Percentiles rank a stretch among this genome's conserved stretches.
Evolutionary conservation across 106 monocot genomes (phyloP).

Genomic region (Dendrobium officinale): DNA sequence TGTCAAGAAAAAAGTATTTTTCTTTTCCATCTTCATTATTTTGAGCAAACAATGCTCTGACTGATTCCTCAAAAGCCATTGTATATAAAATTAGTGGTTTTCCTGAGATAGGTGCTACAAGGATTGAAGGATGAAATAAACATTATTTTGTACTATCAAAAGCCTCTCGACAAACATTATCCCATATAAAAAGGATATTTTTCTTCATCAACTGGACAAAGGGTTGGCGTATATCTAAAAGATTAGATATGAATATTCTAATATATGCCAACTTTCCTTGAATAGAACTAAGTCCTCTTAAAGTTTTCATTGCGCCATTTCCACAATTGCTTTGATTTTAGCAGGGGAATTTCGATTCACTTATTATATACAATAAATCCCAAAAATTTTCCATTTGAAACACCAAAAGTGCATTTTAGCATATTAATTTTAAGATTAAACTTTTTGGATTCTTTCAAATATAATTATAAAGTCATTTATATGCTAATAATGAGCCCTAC

Average conservation of each 20-base stretch:
- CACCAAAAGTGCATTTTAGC: neutral
- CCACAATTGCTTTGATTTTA: neutral
- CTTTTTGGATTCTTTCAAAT: neutral
- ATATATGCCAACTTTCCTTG: neutral
- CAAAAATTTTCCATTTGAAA: slow-evolving; percentile 1
- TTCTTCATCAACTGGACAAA: slow-evolving; percentile 6
- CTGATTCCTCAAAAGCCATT: too few relatives aligned
- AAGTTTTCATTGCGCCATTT: neutral
- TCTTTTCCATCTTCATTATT: too few relatives aligned
- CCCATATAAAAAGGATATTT: neutral
- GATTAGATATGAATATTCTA: slow-evolving; percentile 1
- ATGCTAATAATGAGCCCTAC: neutral
- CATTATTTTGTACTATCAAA: too few relatives aligned
- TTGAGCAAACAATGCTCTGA: too few relatives aligned
- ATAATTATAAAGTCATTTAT: neutral
- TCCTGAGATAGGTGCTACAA: too few relatives aligned
- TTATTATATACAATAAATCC: neutral
- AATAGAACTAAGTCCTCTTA: neutral
- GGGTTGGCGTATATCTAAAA: neutral
- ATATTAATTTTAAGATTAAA: neutral
- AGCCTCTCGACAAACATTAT: too few relatives aligned
- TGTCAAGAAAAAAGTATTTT: too few relatives aligned
- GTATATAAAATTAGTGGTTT: too few relatives aligned
- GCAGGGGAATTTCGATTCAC: slow-evolving; percentile 1
- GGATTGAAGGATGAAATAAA: too few relatives aligned